Base-by-base conservation (phyloP, 495 filamentous ascomycete genomes). In the Geoglossum glabrum region DNA sequence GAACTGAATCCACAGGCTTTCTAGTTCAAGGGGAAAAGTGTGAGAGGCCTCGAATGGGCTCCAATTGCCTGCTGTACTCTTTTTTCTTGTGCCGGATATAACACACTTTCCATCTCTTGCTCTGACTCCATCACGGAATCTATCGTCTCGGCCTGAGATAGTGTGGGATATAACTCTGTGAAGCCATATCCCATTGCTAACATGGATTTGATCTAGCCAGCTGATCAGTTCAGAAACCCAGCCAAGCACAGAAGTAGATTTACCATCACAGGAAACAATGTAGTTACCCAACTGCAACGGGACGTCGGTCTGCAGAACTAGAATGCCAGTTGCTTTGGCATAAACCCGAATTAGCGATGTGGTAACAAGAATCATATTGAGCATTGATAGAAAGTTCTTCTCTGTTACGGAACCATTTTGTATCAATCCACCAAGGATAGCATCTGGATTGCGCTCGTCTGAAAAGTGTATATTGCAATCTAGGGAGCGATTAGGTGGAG, bases 331-430 rank as follows among this genome's bases (percentile, higher is more conserved):
- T 58, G 49, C 52, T 58, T 59, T 57, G 23, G 30, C 52, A 40
- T 56, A 62, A 55, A 66, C 61, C 36, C 56, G 56, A 52, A 65
- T 54, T 19, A 57, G 59, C 0, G 36, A 40, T 40, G 57, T 45
- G 8, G 59, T 57, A 28, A 61, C 47, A 56, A 64, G 59, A 36
- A 66, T 34, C 50, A 66, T 66, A 38, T 58, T 55, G 50, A 66
- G 61, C 55, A 66, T 61, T 31, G 25, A 13, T 27, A 66, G 64
- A 62, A 66, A 64, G 56, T 59, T 62, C 54, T 26, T 57, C 58
- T 66, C 61, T 0, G 59, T 65, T 47, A 66, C 17, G 9, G 61
- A 66, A 15, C 61, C 36, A 40, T 40, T 40, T 40, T 40, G 36
- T 40, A 40, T 17, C 50, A 64, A 45, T 21, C 61, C 60, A 30